Base-by-base conservation (phyloP, 495 filamentous ascomycete species). In the Penicillium crystallinum region DNA sequence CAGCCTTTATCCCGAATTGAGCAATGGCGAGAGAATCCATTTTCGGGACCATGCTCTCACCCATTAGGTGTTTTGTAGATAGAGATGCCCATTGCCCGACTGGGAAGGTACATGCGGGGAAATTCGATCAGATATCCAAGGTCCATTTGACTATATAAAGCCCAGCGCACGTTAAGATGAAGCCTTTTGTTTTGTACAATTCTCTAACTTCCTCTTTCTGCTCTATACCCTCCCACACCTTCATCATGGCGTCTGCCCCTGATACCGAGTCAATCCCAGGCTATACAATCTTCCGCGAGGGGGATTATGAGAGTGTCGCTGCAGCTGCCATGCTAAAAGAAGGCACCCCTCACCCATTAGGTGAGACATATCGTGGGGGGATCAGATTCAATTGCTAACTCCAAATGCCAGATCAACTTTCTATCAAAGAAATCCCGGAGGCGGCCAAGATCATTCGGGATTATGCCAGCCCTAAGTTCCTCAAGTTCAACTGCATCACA, bases 401-500 rank as follows among this genome's bases (percentile, higher is more conserved):
- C 5, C 4, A 15, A n/a, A 2, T 11, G n/a, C 6, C 35, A 71
- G 68, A 71, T 44, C 68, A 68, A 49, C 58, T 71, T 21, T 58
- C 58, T 41, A 64, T 68, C 19, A 52, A 59, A 51, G 68, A 71
- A 58, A 68, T 71, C 21, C 64, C 65, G 14, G 30, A 56, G 29
- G 54, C 56, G n/a, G 64, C 66, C 17, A 58, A 60, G 49, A 37
- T 72, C 8, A 59, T 72, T 41, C 69, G 69, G 7, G 60, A 70
- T 9, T 60, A 68, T 50, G 60, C 57, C 29, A 62, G 46, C 48
- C 61, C 67, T 17, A 67, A 62, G 52, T 46, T 55, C 5, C 72
- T 92, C 41, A 81, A 80, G 59, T 95, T 90, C 81, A 93, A 95
- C 76, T 87, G 90, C 43, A 80, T 95, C 52, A 85, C 89, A 18